Conservation (phyloP, 75 land plant genomes). For the Larix kaempferi region DNA sequence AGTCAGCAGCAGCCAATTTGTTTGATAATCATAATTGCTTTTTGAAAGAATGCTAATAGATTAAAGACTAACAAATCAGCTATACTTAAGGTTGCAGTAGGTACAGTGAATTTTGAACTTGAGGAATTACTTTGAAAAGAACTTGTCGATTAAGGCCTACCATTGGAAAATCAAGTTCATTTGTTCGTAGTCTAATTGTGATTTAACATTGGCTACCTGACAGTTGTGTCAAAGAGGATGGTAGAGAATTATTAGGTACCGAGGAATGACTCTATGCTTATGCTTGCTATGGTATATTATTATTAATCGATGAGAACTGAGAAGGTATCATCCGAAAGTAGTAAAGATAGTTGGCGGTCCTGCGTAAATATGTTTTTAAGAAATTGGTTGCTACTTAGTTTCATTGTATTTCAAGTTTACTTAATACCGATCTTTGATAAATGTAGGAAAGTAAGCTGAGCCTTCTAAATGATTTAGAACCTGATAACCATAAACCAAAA, state of each 20-base stretch:
- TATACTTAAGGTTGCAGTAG: not conserved
- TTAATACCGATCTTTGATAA: too few relatives aligned
- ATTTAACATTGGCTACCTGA: not conserved
- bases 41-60: not conserved
- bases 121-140: not conserved
- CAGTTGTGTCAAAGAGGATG: not conserved
- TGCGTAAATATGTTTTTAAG: conserved; percentile 1
- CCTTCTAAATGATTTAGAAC: too few relatives aligned
- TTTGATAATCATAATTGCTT: not conserved
- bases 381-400: not conserved
- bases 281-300: conserved; percentile 5
- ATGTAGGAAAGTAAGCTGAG: too few relatives aligned
- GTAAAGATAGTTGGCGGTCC: not conserved
- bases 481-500: too few relatives aligned
- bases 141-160: not conserved
- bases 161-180: not conserved
- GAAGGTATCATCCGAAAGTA: not conserved
- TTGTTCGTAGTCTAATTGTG: not conserved
- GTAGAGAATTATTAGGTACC: not conserved
- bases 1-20: not conserved
- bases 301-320: not conserved
- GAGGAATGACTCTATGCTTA: not conserved
- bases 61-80: not conserved
- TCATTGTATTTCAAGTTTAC: not conserved
- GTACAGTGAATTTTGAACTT: not conserved